Evolutionary conservation across 1,284 basidiomycete genomes (phyloP), one percentile per base, ranked within the genome.

Genomic region (Exsudoporus floridanus): DNA sequence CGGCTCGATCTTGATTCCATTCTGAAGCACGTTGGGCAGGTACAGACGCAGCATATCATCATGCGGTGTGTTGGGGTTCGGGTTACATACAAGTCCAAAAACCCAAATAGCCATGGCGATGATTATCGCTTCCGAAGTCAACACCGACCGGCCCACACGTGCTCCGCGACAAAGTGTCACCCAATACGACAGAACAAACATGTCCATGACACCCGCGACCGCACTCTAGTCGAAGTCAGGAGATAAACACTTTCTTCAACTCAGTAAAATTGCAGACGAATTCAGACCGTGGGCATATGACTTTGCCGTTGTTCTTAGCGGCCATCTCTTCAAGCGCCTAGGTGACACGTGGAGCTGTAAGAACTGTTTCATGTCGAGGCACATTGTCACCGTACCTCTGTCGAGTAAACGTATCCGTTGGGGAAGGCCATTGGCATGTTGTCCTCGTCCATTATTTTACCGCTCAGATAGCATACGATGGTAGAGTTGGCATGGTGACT

Each of bases 401-500:
- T 80, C 18, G 94, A 96, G 69, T 99, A 99, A 18, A 98, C 94
- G 59, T 90, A 81, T 4, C 95, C 96, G 58, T 92, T 89, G 1
- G 93, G 91, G 64, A 98, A 90, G n/a, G 84, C 88, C 83, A 94
- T 81, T 1, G 92, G 92, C 74, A 86, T 89, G 64, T 95, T 96
- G 67, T 94, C 85, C 57, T 86, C 94, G 63, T 98, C 89, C 88
- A 98, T 97, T 54, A 98, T 92, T 67, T 86, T 88, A 23, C 96
- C 95, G 52, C 81, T 92, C 59, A 97, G 81, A 39, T 84, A 75
- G 69, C 97, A 99, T 12, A 99, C 94, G 52, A 99, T 90, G 0
- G 92, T 95, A 42, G 94, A 97, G 67, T 96, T 98, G 45, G 88
- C 85, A 69, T 98, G 94, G 73, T 98, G 95, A 57, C 89, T 92